Base-by-base conservation (phyloP, 345 rosid genomes). In the Eucalyptus fibrosa region DNA sequence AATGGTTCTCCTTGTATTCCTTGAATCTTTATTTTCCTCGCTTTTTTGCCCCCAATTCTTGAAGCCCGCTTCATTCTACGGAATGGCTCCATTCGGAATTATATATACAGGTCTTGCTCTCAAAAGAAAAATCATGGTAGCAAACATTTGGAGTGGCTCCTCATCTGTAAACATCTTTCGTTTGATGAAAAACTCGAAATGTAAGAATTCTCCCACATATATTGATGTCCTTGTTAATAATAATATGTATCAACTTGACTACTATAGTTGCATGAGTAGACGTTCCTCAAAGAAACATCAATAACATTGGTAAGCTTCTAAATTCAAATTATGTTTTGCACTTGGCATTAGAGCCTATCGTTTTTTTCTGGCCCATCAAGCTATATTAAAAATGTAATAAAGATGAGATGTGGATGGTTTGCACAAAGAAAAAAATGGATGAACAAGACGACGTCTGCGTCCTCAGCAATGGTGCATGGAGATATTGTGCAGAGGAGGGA, bases 361-460 rank as follows among this genome's bases (percentile, higher is more conserved):
- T 42, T 7, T 42, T 42, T 42, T 42, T 42, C 44, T 42, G 44
- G 8, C 8, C 44, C 44, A 42, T 42, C 44, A 42, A 42, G 44
- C 44, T 42, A 42, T 42, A 7, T 8, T 42, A 26, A 59, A 3
- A 59, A 26, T 26, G 2, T 0, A 26, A 1, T 24, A 59, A 5
- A 26, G 65, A 26, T 3, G n/a, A 59, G 65, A 26, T 59, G 65
- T 26, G 6, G 7, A 59, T 26, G 65, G n/a, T 26, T 24, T 11
- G 2, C 4, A 0, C n/a, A 59, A 59, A 59, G 65, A 59, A 60
- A 60, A 60, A 26, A 13, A 1, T 12, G 32, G 67, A 28, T 60
- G 67, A 60, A 60, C 32, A 26, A 28, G 16, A 12, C 8, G 0
- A 13, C 30, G 4, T 56, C 7, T 56, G 0, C 1, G 1, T 56